Conservation (phyloP, 805 yeast species). For the Wickerhamiella parazyma region DNA sequence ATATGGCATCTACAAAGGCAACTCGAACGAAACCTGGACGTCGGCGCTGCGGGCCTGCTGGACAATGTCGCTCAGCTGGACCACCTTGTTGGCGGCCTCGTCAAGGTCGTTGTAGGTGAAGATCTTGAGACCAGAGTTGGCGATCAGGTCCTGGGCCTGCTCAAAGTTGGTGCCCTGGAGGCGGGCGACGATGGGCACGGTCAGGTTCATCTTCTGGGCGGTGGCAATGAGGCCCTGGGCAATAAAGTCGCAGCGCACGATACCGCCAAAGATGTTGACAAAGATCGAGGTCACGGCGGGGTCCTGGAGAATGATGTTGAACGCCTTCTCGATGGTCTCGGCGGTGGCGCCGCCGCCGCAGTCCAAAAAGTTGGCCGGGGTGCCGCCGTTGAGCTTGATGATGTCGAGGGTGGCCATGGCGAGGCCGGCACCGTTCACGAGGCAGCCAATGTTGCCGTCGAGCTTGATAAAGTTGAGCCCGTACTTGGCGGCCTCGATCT, state of each 20-base stretch:
- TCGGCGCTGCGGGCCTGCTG: constrained; percentile 36
- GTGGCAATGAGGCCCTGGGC: constrained; percentile 96
- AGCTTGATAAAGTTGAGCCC: constrained; percentile 93
- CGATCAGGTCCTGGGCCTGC: constrained; percentile 74
- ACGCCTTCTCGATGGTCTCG: constrained; percentile 92
- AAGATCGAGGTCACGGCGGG: constrained; percentile 84
- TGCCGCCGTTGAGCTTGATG: constrained; percentile 94
- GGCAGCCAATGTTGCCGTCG: constrained; percentile 96
- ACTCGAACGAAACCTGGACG: constrained; percentile 37
- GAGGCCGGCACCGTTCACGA: constrained; percentile 98
- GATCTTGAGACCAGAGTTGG: constrained; percentile 82
- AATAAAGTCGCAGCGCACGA: constrained; percentile 97
- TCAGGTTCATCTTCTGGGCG: constrained; percentile 77
- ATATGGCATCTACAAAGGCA: constrained; percentile 27
- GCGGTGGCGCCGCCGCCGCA: constrained; percentile 99
- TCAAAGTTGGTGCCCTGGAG: constrained; percentile 95
- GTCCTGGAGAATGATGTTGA: constrained; percentile 83
- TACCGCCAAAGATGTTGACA: constrained; percentile 98
- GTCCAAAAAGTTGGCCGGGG: constrained; percentile 97
- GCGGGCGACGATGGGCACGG: constrained; percentile 93
- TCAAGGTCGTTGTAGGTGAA: constrained; percentile 86
- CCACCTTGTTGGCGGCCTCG: constrained; percentile 93
- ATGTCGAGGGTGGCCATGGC: constrained; percentile 99
- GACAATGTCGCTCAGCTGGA: constrained; percentile 47
- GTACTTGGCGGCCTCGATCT: constrained; percentile 77